A percentile compares a stretch with the other conserved stretches of the same genome.
These are phyloP conservation scores for Neophaeococcomyces aloes DNA, from an alignment of 2,329 filamentous ascomycete genomes.

Conservation along the genomic window DNA sequence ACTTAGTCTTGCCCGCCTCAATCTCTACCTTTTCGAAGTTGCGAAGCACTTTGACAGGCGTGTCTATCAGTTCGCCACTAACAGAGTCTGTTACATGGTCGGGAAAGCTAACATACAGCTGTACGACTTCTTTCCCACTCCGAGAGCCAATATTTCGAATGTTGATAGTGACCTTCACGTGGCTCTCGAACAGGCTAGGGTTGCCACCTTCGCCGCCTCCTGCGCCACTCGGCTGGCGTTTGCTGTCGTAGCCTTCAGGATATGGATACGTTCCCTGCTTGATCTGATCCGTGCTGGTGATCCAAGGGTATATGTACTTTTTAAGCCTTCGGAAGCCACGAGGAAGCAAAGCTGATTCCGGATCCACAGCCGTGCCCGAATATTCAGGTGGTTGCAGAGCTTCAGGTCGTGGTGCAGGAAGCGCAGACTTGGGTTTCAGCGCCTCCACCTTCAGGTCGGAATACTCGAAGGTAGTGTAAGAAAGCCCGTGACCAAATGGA, in stretches of 20 bases:
- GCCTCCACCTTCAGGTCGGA: conserved; percentile 44
- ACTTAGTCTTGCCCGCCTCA: conserved; percentile 42
- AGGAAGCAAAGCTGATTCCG: conserved; percentile 52
- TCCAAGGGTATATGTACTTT: conserved; percentile 66
- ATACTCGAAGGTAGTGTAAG: conserved; percentile 52
- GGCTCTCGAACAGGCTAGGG: conserved; percentile 51
- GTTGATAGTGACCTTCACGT: conserved; percentile 28
- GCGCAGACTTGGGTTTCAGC: conserved; percentile 37
- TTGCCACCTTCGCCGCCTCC: conserved; percentile 61
- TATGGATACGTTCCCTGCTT: conserved; percentile 38
- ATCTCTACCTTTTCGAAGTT: conserved; percentile 62
- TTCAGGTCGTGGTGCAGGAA: conserved; percentile 35
- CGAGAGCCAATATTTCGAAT: conserved; percentile 19
- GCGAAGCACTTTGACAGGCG: conserved; percentile 56
- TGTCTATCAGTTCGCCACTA: conserved; percentile 45
- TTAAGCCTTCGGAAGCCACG: conserved; percentile 48
- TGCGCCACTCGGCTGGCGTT: conserved; percentile 47
- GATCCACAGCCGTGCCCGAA: conserved; percentile 43
- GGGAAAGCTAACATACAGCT: conserved; percentile 25
- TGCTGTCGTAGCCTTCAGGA: conserved; percentile 45
- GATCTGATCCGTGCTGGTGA: conserved; percentile 42
- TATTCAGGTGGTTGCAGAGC: conserved; percentile 44
- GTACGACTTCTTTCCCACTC: conserved; percentile 21
- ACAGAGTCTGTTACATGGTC: conserved; percentile 31
- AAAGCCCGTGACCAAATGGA: conserved; percentile 53